Conservation (phyloP, 2,329 filamentous ascomycete species). For the Ascomycota sp. region DNA sequence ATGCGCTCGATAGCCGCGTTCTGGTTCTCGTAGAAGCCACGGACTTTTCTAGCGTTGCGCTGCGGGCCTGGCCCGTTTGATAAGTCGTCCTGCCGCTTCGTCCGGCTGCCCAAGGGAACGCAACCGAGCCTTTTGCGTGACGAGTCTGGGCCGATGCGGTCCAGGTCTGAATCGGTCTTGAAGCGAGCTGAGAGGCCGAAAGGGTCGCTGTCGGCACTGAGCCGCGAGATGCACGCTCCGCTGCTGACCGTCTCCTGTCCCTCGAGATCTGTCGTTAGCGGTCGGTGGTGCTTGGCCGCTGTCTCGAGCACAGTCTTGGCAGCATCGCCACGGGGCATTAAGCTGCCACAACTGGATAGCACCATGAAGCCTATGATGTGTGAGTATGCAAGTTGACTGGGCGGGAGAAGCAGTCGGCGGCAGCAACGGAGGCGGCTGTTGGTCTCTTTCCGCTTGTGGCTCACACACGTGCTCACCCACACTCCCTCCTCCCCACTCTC, state of each 20-base stretch:
- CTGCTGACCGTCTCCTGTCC: slow-evolving; percentile 19
- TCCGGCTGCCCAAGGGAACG: slow-evolving; percentile 2
- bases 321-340: no score
- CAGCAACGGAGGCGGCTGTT: no score
- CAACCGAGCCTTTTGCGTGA: slow-evolving; percentile 44
- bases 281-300: no score
- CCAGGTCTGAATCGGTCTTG: slow-evolving; percentile 60
- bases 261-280: slow-evolving; percentile 25
- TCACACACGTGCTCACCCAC: no score
- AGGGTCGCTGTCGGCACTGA: slow-evolving; percentile 53
- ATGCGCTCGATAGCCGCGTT: slow-evolving; percentile 87
- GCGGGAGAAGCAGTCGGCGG: no score
- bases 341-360: no score
- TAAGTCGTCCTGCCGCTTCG: neutral
- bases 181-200: slow-evolving; percentile 58
- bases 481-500: no score
- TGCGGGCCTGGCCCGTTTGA: slow-evolving; percentile 5
- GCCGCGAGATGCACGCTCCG: slow-evolving; percentile 22
- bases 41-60: slow-evolving; percentile 33
- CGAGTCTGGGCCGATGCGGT: slow-evolving; percentile 59
- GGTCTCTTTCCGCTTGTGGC: no score
- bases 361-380: no score
- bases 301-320: no score
- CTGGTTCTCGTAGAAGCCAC: slow-evolving; percentile 72
- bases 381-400: no score